Conservation (phyloP, 169 alveolate genomes). For the Eimeria maxima region DNA sequence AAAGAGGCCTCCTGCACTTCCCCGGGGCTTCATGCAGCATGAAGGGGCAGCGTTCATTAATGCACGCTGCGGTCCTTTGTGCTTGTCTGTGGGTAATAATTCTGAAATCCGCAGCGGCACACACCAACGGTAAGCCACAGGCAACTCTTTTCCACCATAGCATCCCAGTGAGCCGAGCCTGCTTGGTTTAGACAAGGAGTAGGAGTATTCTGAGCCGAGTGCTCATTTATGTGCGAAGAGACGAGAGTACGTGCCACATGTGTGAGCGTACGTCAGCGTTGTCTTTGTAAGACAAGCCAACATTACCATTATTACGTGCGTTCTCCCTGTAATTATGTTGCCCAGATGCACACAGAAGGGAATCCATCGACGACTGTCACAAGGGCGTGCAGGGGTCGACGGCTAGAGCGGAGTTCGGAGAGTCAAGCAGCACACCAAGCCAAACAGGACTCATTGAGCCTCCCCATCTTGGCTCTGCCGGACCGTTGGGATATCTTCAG, state of each 20-base stretch:
- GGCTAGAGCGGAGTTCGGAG: neutral
- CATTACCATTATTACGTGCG: neutral
- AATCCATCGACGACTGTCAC: neutral
- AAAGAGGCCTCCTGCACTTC: neutral
- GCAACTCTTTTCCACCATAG: neutral
- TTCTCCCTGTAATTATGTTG: neutral
- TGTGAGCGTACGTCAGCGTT: no score
- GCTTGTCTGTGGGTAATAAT: neutral
- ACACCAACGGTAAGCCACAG: neutral
- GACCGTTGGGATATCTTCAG: slow-evolving; percentile 7
- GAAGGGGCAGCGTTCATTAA: neutral
- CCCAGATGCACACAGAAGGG: neutral
- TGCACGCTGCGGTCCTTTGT: neutral
- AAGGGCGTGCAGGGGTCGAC: neutral
- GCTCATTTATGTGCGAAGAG: neutral
- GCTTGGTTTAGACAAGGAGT: no score
- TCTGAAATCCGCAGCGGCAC: neutral
- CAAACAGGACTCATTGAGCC: neutral
- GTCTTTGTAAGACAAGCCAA: neutral
- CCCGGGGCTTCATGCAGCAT: neutral
- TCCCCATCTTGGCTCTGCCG: neutral
- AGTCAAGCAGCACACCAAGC: neutral
- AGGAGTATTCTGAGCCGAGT: neutral
- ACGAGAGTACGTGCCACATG: no score
- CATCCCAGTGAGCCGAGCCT: neutral